Evolutionary conservation across 1,139 yeast genomes (phyloP), one percentile per base, ranked within the genome.

Genomic region (Geotrichum carabidarum): DNA sequence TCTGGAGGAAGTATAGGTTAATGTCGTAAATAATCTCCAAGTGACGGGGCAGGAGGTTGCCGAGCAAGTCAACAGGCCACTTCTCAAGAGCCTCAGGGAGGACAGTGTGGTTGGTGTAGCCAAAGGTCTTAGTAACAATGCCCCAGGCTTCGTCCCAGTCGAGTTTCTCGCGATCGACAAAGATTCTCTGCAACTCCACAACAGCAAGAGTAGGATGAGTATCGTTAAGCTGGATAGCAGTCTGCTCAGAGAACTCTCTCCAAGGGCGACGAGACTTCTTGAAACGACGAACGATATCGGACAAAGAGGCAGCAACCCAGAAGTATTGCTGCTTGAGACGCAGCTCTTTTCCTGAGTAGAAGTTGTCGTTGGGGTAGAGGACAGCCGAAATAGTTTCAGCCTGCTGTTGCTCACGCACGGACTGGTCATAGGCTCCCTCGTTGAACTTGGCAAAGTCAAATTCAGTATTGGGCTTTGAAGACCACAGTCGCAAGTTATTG

Each of bases 301-400:
- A 90, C 61, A 91, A 78, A 8, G 96, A 87, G 47, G 97, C 97
- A 51, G 95, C 84, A 54, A 91, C 96, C 98, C 98, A 91, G 72
- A 91, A 91, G 73, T 88, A 91, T 72, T 91, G 97, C 74, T 91
- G 97, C 72, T 90, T 91, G 70, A 91, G 81, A 70, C 98, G 83
- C 67, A 91, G 78, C 68, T 88, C 96, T 72, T 91, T 91, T 64
- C 98, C 98, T 60, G 83, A 80, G 67, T 87, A 86, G 69, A 90
- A 90, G 71, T 90, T 90, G 70, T 90, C 96, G 71, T 90, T 90
- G 58, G 96, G 96, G 71, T 90, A 90, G 66, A 89, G 76, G 12
- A 89, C 96, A 4, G 96, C 87, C 40, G 96, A 88, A 63, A 91
- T 87, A 30, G 95, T 84, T 70, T 89, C 96, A 1, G 97, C 97